Conservation (phyloP, 2,329 filamentous ascomycete species). For the Claviceps quebecensis region DNA sequence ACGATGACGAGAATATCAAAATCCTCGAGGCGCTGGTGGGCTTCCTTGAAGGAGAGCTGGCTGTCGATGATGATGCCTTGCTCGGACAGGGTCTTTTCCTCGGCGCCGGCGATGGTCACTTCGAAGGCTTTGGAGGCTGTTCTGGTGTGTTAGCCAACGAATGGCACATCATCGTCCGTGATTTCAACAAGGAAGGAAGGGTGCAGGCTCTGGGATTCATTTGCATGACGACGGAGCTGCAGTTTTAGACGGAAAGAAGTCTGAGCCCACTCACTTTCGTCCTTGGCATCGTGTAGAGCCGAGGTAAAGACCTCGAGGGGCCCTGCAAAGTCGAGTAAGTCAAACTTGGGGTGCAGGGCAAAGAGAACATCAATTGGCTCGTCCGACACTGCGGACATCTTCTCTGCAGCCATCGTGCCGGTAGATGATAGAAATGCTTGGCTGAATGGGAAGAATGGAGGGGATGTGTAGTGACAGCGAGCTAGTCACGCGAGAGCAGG, state of each 20-base stretch:
- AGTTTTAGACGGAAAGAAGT: no score
- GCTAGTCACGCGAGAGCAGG: not conserved
- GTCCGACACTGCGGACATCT: constrained; percentile 44
- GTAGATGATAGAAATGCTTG: constrained; percentile 5
- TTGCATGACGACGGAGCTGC: no score
- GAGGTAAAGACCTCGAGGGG: constrained; percentile 36
- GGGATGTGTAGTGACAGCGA: not conserved
- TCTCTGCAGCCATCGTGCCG: constrained; percentile 40
- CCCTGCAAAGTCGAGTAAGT: constrained; percentile 44
- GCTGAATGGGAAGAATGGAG: constrained; percentile 5
- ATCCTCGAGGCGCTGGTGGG: constrained; percentile 56
- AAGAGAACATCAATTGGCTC: constrained; percentile 44
- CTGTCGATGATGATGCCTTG: constrained; percentile 58
- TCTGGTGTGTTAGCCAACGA: not conserved
- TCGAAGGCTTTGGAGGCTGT: constrained; percentile 44
- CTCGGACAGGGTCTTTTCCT: constrained; percentile 39
- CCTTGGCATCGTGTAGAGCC: constrained; percentile 38
- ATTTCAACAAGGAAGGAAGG: no score
- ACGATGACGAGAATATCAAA: constrained; percentile 70
- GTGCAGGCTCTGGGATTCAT: no score
- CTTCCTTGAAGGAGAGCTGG: constrained; percentile 67
- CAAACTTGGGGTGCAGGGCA: constrained; percentile 45
- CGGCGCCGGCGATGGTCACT: constrained; percentile 38
- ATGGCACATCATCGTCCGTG: not conserved
- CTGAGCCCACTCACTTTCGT: constrained; percentile 26